Conservation (phyloP, 129 eudicot genomes). For the Saussurea involucrata region DNA sequence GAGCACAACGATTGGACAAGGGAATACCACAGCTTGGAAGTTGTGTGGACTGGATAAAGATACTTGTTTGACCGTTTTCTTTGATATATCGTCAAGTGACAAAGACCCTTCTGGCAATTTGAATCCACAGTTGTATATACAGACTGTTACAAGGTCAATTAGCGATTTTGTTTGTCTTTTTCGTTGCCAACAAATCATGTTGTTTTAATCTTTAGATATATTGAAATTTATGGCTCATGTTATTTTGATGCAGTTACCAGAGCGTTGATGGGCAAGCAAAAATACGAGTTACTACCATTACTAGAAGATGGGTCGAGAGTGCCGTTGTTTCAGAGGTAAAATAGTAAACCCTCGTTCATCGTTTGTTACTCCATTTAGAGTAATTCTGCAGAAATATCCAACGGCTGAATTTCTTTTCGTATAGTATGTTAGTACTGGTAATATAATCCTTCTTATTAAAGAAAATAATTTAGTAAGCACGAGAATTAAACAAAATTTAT, state of each 20-base stretch:
- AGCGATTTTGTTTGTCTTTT: background rate
- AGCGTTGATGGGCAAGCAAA: constrained; percentile 61
- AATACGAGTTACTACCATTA: constrained; percentile 75
- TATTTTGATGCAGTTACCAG: constrained; percentile 58
- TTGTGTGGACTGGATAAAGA: constrained; percentile 76
- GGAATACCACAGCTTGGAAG: constrained; percentile 88
- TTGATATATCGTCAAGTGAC: constrained; percentile 77
- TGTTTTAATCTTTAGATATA: background rate
- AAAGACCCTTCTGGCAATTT: constrained; percentile 61
- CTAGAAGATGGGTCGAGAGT: constrained; percentile 79
- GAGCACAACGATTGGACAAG: constrained; percentile 66
- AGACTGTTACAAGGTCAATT: constrained; percentile 63
- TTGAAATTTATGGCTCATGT: background rate
- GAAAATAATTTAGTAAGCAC: background rate
- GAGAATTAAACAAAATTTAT: background rate
- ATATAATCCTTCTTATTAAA: background rate
- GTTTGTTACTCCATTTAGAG: background rate
- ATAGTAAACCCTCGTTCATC: background rate
- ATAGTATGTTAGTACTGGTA: background rate
- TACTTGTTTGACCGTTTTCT: constrained; percentile 79
- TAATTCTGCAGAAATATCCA: background rate
- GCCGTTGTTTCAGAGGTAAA: constrained; percentile 72
- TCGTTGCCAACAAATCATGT: too few relatives aligned
- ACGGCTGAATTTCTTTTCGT: background rate
- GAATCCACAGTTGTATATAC: constrained; percentile 66